Percentiles rank a stretch among this genome's conserved stretches.
Evolutionary conservation across 305 asterid species (phyloP).

Genomic region (Stenogyne calaminthoides): DNA sequence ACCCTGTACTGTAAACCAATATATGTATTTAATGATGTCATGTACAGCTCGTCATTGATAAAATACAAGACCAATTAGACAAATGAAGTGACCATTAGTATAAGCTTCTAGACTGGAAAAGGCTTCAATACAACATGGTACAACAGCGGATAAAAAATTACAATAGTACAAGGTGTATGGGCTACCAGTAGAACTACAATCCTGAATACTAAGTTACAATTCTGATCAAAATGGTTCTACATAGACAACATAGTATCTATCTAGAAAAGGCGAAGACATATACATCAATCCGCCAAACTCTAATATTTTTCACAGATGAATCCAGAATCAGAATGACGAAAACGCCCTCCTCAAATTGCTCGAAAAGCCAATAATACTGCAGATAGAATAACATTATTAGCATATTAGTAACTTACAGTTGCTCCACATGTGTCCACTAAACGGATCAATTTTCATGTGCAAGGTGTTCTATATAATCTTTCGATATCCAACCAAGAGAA

Average conservation of each 20-base stretch:
- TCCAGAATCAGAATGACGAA: constrained; percentile 29
- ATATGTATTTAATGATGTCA: neutral
- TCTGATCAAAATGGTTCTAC: constrained; percentile 9
- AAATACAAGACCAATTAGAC: constrained; percentile 22
- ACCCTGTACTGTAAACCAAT: constrained; percentile 17
- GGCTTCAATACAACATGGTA: constrained; percentile 27
- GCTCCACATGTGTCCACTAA: neutral
- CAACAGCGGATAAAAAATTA: constrained; percentile 25
- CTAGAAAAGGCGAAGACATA: constrained; percentile 20
- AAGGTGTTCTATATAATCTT: neutral
- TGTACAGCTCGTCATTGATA: constrained; percentile 17
- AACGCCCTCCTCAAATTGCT: constrained; percentile 46
- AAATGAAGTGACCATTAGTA: constrained; percentile 1
- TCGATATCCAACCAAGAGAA: neutral
- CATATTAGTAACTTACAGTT: neutral
- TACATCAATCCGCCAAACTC: constrained; percentile 26
- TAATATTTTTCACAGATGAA: constrained; percentile 7
- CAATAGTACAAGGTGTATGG: constrained; percentile 17
- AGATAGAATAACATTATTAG: constrained; percentile 28
- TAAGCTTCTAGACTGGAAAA: constrained; percentile 11
- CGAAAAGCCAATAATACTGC: constrained; percentile 66
- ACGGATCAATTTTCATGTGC: neutral
- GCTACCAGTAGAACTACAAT: constrained; percentile 11
- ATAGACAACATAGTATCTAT: constrained; percentile 24
- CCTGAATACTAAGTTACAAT: constrained; percentile 25